A percentile compares a stretch with the other conserved stretches of the same genome.
These are phyloP conservation scores for Aspergillus diversus DNA, from an alignment of 495 filamentous ascomycete genomes.

Conservation along the genomic window DNA sequence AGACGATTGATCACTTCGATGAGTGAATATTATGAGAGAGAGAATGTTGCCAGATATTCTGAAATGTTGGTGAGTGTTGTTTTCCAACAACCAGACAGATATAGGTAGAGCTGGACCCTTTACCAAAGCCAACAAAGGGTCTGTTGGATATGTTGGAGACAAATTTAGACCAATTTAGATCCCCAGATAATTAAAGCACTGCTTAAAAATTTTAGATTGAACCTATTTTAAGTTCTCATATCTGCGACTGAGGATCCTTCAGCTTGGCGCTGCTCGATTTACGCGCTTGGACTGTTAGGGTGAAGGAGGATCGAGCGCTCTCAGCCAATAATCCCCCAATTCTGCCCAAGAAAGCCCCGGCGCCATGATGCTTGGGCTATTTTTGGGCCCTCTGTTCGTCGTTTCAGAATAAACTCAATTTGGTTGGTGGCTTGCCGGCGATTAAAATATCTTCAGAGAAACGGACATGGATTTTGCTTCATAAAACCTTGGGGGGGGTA, in stretches of 20 bases:
- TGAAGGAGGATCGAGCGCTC: slow-evolving; percentile 7
- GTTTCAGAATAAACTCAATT: slow-evolving; percentile 21
- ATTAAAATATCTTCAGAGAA: slow-evolving; percentile 19
- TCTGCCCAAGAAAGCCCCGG: slow-evolving; percentile 8
- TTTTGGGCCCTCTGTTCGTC: slow-evolving; percentile 18
- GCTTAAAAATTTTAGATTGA: background rate
- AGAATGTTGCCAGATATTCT: background rate
- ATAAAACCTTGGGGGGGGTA: slow-evolving; percentile 3
- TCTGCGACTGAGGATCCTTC: slow-evolving; percentile 13
- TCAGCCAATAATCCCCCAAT: slow-evolving; percentile 19
- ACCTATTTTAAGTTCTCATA: slow-evolving; percentile 6
- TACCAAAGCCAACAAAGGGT: too few relatives aligned
- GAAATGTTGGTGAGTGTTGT: background rate
- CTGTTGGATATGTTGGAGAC: background rate
- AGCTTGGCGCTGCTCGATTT: slow-evolving; percentile 15
- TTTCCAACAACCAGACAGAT: background rate
- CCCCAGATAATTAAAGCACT: background rate
- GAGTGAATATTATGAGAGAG: too few relatives aligned
- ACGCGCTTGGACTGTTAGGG: slow-evolving; percentile 11
- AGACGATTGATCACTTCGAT: too few relatives aligned
- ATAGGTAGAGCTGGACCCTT: background rate
- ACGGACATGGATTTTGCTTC: background rate
- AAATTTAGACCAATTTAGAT: background rate
- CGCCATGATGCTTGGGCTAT: slow-evolving; percentile 12
- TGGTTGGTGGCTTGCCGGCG: slow-evolving; percentile 9